Base-by-base conservation (phyloP, 208 protist species). In the Trypanosoma caninum region DNA sequence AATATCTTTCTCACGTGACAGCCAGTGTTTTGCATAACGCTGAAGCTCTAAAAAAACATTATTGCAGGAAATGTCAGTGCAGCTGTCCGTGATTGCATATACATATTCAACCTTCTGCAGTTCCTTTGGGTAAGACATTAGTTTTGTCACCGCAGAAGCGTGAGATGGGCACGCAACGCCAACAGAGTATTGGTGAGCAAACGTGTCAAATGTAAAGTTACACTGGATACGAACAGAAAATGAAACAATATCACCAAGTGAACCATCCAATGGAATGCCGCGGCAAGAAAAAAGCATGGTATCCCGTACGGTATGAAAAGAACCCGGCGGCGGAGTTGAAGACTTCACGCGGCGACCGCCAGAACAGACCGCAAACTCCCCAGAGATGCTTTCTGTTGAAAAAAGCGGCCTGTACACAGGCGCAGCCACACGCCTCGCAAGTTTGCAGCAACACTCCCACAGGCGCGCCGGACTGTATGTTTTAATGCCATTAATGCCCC, bases 161-260 rank as follows among this genome's bases (percentile, higher is more conserved):
- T 59, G 40, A 37, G 57, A 60, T 23, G 69, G 58, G 45, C 68
- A 78, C 9, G 76, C 77, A 18, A 91, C 65, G 31, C 84, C 87
- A 35, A 91, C 78, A 61, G 83, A 77, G 52, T 94, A 94, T 45
- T 80, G 86, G 13, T 82, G 76, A 16, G 84, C 84, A 30, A 94
- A 72, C 23, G 84, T 81, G 53, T 90, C 83, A 45, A 74, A 76
- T 22, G 48, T 52, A 51, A 77, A 78, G 33, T 67, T 69, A 20
- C 87, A 84, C 48, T 87, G 77, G 5, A 94, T 9, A 25, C 82
- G 76, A 27, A 81, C 77, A 30, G 83, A 84, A 51, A 90, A 87
- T 13, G 76, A 77, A 1, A 93, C 76, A n/a, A 74, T 48, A 14
- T 93, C 79, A 8, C 81, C 77, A n/a, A 69, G 20, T 13, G 68